These are phyloP conservation scores for Nothopassalora personata DNA, from an alignment of 2,329 filamentous ascomycete species.

Conservation along the genomic window DNA sequence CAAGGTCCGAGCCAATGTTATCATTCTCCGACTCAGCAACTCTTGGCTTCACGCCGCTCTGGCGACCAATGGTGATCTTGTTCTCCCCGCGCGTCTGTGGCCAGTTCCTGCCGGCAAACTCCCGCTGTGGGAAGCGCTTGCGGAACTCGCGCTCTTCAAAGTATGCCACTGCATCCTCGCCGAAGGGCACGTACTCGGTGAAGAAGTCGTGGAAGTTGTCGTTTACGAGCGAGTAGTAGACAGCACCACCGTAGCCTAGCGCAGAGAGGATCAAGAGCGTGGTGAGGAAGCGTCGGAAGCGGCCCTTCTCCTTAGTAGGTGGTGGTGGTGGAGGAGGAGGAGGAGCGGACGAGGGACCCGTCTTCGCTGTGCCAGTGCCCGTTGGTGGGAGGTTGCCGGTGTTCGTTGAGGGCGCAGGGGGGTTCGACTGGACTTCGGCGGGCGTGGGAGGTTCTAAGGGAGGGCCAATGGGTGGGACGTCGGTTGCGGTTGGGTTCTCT, in stretches of 20 bases:
- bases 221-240: slow-evolving; percentile 87
- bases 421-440: slow-evolving; percentile 16
- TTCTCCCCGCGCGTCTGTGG: slow-evolving; percentile 52
- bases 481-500: slow-evolving; percentile 10
- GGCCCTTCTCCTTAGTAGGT: slow-evolving; percentile 64
- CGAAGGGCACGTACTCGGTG: slow-evolving; percentile 91
- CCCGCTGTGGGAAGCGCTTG: slow-evolving; percentile 66
- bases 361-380: slow-evolving; percentile 34
- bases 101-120: slow-evolving; percentile 38
- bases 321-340: too few species aligned
- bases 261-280: slow-evolving; percentile 71
- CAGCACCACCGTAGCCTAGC: slow-evolving; percentile 76
- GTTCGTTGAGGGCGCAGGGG: slow-evolving; percentile 22
- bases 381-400: slow-evolving; percentile 28
- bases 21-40: slow-evolving; percentile 57
- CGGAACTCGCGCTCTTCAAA: slow-evolving; percentile 93
- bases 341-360: slow-evolving; percentile 39
- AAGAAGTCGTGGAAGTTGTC: slow-evolving; percentile 99
- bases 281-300: slow-evolving; percentile 71
- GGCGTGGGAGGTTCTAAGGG: slow-evolving; percentile 24
- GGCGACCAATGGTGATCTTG: slow-evolving; percentile 75
- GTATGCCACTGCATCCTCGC: slow-evolving; percentile 90
- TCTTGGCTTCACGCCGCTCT: slow-evolving; percentile 79
- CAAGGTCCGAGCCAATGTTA: slow-evolving; percentile 38
- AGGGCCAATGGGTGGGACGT: slow-evolving; percentile 15